Conservation (phyloP, 176 grass and related monocot species). For the Dendrocalamus sinicus region DNA sequence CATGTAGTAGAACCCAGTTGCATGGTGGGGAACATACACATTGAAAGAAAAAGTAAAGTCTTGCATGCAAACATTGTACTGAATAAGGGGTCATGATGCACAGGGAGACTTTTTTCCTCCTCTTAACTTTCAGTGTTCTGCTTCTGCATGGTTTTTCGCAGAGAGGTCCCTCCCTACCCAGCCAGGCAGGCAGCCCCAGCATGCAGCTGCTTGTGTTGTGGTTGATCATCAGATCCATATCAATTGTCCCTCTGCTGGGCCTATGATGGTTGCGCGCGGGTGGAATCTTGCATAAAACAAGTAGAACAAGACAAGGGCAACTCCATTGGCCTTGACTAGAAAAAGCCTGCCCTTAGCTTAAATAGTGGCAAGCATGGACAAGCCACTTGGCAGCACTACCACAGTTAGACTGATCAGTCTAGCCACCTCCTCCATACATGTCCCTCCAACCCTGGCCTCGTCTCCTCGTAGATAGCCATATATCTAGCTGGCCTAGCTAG, state of each 20-base stretch:
- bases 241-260: slow-evolving; percentile 49
- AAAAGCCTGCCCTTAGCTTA: slow-evolving; percentile 30
- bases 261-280: background rate
- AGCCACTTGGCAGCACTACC: slow-evolving; percentile 56
- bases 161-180: slow-evolving; percentile 30
- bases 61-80: slow-evolving; percentile 24
- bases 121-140: slow-evolving; percentile 3
- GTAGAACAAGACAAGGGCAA: slow-evolving; percentile 43
- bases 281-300: slow-evolving; percentile 56
- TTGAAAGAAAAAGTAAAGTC: slow-evolving; percentile 1
- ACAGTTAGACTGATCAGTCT: background rate
- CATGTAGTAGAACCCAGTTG: background rate
- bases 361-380: slow-evolving; percentile 66
- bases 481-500: background rate
- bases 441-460: background rate
- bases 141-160: background rate
- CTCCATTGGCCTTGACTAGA: slow-evolving; percentile 53
- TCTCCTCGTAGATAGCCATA: background rate
- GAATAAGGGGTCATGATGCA: slow-evolving; percentile 38
- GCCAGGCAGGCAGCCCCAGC: background rate
- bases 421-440: background rate
- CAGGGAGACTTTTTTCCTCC: slow-evolving; percentile 1
- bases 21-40: background rate
- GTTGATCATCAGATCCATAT: slow-evolving; percentile 51
- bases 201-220: slow-evolving; percentile 8